Percentiles rank a stretch among this genome's conserved stretches.
Conservation (phyloP, 176 grass and related monocot genomes). For the Guadua angustifolia region DNA sequence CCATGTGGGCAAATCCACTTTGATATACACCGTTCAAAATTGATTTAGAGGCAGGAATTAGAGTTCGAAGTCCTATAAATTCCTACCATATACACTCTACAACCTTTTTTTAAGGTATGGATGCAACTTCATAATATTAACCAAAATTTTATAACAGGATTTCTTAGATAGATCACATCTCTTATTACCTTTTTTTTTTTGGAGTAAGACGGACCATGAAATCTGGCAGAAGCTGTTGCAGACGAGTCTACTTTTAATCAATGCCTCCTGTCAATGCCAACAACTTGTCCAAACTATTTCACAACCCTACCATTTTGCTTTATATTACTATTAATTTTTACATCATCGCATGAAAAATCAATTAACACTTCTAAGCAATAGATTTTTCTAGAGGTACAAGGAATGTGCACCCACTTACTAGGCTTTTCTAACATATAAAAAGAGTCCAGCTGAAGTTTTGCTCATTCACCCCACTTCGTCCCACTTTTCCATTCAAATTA, state of each 20-base stretch:
- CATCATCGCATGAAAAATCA: background rate
- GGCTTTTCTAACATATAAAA: background rate
- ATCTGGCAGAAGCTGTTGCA: background rate
- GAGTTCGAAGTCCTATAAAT: background rate
- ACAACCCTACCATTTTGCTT: background rate
- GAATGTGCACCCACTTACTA: background rate
- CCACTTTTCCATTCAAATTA: background rate
- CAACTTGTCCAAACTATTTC: too few relatives aligned
- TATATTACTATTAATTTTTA: background rate
- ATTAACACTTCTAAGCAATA: background rate
- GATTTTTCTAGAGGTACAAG: background rate
- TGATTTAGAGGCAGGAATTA: background rate
- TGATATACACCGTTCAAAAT: background rate
- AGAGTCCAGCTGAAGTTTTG: background rate
- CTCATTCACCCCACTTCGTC: background rate
- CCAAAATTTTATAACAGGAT: background rate
- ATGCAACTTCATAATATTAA: background rate
- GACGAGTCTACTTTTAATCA: background rate
- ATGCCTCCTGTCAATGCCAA: too few relatives aligned
- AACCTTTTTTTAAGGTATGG: background rate
- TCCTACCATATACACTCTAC: background rate
- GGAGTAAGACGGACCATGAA: background rate
- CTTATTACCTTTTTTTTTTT: background rate
- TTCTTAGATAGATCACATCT: background rate
- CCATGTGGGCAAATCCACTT: too few relatives aligned